Base-by-base conservation (phyloP, 495 filamentous ascomycete genomes). In the Penicillium egyptiacum region DNA sequence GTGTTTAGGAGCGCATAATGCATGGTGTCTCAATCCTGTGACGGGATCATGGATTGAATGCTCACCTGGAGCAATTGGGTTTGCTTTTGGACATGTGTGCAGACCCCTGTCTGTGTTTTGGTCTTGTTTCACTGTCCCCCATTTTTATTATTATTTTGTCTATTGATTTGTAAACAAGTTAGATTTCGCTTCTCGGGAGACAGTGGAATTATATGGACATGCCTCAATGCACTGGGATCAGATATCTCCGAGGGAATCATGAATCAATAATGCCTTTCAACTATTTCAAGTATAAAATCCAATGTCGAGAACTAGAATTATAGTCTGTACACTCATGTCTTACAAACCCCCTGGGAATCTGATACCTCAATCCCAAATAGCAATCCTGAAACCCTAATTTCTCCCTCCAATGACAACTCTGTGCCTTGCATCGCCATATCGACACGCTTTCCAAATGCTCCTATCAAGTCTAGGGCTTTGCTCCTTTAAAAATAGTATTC, bases 21-120 rank as follows among this genome's bases (percentile, higher is more conserved):
- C 66, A 69, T 69, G 61, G 62, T 67, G 61, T 58, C 53, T 50
- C 58, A 57, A 61, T 65, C 55, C 56, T 43, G 55, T 55, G 63
- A 57, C 64, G 44, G 64, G 61, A 62, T 62, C 66, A 59, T 63
- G 61, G 63, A 57, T 66, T 60, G 55, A 22, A 28, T 37, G 55
- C 58, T 58, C 57, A 62, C 59, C 64, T 62, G 66, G 66, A 64
- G 63, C 66, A 65, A 48, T 50, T 51, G 54, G 55, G 59, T 57
- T 62, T 61, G 43, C 46, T 43, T 31, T 57, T 39, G 50, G 41
- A 51, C 33, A 51, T 53, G 39, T 47, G 39, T 30, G 33, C 45
- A 40, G 20, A 49, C 31, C 28, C 31, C 14, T 45, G 45, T 49
- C 23, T 41, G 50, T 45, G 30, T 26, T 23, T 28, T 14, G 50